Base-by-base conservation (phyloP, 164 flowering plant species). In the Vitis rupestris region DNA sequence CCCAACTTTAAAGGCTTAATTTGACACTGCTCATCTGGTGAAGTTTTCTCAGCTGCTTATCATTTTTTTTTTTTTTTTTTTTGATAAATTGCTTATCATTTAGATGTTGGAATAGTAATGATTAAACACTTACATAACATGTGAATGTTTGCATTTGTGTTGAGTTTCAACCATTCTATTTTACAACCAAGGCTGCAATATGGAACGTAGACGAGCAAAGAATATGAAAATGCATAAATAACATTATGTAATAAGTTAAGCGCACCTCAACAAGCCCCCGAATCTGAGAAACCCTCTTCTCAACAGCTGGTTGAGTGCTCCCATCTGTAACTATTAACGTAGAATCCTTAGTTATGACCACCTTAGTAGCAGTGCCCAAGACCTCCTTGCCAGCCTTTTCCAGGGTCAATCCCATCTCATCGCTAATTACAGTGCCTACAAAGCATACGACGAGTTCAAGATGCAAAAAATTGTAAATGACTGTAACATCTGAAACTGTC, bases 261-360 rank as follows among this genome's bases (percentile, higher is more conserved):
- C 17, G 67, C 51, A 94, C 97, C 93, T 94, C 76, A 56, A 91
- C 86, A 70, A 87, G 94, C 14, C 67, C 75, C 79, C 66, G 77
- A 58, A 92, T 70, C 71, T 90, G 87, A 44, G 85, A 76, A 71
- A 90, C 92, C 63, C 98, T 84, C 68, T 85, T 72, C 64, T 86
- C 82, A 54, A 92, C 93, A 58, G 92, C 94, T 44, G 72, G 75
- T 73, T 82, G 80, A 55, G 88, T 92, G 80, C 86, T 91, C 50
- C 93, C 94, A 86, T 95, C 93, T 14, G 90, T 88, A 62, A 95
- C 89, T 54, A 92, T 90, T 59, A 90, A 63, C 6, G 98, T 92
- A 12, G 98, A 82, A 72, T 88, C 88, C 72, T 91, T 93, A 2
- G 96, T 88, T 74, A 92, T 80, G 50, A 88, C 87, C 62, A 91